Conservation (phyloP, 805 yeast species). For the Candida cerambycidarum region DNA sequence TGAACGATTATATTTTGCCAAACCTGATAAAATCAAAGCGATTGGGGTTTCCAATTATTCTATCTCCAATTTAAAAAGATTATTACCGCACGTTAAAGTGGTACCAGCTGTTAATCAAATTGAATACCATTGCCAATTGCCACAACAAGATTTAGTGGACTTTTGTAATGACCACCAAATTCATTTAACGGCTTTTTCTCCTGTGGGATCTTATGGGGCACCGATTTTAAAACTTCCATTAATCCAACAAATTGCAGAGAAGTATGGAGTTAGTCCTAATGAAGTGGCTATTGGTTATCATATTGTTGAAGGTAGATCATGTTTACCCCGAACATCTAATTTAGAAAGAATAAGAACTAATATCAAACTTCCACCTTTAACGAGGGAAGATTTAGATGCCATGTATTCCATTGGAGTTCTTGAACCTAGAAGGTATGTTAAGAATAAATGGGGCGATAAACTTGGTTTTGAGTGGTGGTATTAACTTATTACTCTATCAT, state of each 20-base stretch:
- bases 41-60: conserved; percentile 40
- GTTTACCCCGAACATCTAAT: conserved; percentile 71
- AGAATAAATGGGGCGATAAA: conserved; percentile 38
- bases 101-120: conserved; percentile 37
- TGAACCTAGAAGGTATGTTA: conserved; percentile 30
- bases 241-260: conserved; percentile 53
- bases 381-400: conserved; percentile 33
- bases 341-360: conserved; percentile 54
- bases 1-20: conserved; percentile 5
- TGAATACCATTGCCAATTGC: conserved; percentile 37
- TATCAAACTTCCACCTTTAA: conserved; percentile 32
- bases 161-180: conserved; percentile 38
- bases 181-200: conserved; percentile 55
- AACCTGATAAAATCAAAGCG: conserved; percentile 29
- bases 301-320: conserved; percentile 58
- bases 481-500: not conserved
- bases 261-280: conserved; percentile 51
- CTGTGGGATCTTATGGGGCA: conserved; percentile 65
- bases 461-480: conserved; percentile 37
- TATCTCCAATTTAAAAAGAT: conserved; percentile 23
- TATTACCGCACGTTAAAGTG: conserved; percentile 22
- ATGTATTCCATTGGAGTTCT: conserved; percentile 31
- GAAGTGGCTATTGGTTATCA: conserved; percentile 63
- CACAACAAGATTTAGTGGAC: conserved; percentile 40
- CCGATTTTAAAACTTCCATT: conserved; percentile 55